Evolutionary conservation across 495 filamentous ascomycete genomes (phyloP), one percentile per base, ranked within the genome.

Genomic region (Letharia columbiana): DNA sequence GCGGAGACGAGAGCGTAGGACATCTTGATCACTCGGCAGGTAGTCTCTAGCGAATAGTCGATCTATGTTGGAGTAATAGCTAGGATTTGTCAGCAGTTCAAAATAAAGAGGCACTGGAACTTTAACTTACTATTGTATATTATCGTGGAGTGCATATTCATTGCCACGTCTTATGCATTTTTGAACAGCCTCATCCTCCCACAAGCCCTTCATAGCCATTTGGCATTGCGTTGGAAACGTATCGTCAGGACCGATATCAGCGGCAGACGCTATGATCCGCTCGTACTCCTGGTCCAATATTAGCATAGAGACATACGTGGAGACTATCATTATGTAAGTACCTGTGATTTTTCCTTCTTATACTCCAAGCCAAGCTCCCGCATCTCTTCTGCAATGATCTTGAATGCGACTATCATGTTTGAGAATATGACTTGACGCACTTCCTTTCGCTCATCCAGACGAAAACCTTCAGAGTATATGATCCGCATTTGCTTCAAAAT

Each of bases 401-500:
- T 90, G 80, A 96, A 90, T 2, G 92, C 91, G 72, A 91, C 87
- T 63, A 96, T 82, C 64, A 96, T 83, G 76, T 97, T 98, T 64
- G 87, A 88, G 77, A 96, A 97, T 67, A 98, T 94, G 72, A 98
- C 91, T 50, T 90, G 89, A 68, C 93, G 90, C 77, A 91, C 96
- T 78, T 96, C 91, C 69, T 92, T 86, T 70, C 93, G 89, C 75
- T 98, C 94, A 69, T 86, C 88, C 70, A 92, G 87, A 54, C 89
- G 90, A 75, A 97, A 98, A 31, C 95, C 94, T 74, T 91, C 85
- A 50, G 91, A 88, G 73, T 98, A 92, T 71, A 98, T 98, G 76
- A 98, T 87, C 73, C 93, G 92, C 94, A 98, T 98, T 82, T 98
- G 94, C 80, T 98, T 98, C 62, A 98, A 84, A 66, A 98, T 92